Base-by-base conservation (phyloP, 441 rosid species). In the Populus trichocarpa region DNA sequence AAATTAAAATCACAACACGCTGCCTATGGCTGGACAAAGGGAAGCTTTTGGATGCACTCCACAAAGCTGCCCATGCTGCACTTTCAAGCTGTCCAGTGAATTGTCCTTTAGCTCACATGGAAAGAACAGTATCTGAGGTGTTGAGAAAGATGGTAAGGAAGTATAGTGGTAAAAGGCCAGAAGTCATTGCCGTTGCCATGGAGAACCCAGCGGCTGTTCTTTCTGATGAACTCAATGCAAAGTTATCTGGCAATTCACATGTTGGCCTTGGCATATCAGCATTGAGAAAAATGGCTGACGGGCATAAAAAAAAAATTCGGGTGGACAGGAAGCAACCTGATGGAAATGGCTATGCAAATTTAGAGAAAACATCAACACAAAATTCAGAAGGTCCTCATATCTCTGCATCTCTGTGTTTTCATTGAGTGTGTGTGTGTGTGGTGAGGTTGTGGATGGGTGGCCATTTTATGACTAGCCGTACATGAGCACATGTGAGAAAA, bases 11-110 rank as follows among this genome's bases (percentile, higher is more conserved):
- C 84, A 90, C 98, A 18, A 96, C 99, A 8, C 93, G 99, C 38
- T 92, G 99, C 86, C 87, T 96, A 85, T 96, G 99, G 99, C 91
- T 96, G 79, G 99, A 96, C 84, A 91, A 92, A 83, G 97, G 99
- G 78, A 91, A 90, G 87, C 98, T 96, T 46, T 86, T 94, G 71
- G 97, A 94, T 77, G 97, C 95, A 73, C 95, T 96, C 75, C 85
- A 91, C 81, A 91, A 90, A 86, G 99, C 98, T 81, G 97, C 98
- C 64, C 93, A 90, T 80, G 99, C 97, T 77, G 85, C 98, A 53
- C 90, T 96, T 61, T 90, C 98, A 46, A 94, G 98, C 77, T 94
- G 97, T 85, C 97, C 98, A 64, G 92, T 90, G 73, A 91, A 81
- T 65, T 89, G 96, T 82, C 98, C 98, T 80, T 86, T 94, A 82